phyloP scores from a whole-genome alignment of 495 filamentous ascomycete species.

The Oleoguttula mirabilis region DNA sequence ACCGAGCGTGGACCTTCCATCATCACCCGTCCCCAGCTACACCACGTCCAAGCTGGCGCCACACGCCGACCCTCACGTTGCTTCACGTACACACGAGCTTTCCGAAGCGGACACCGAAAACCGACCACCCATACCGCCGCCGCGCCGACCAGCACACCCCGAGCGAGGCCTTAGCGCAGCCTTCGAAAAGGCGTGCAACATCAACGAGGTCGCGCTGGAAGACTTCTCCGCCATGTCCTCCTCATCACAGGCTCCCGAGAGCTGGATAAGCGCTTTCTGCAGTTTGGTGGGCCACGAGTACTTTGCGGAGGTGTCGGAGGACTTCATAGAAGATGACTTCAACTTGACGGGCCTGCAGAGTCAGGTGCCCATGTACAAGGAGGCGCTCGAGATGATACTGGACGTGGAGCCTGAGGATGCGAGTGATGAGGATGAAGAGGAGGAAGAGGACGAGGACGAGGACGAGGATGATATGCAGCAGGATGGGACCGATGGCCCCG shows the following conservation, averaged over 20 bases:
- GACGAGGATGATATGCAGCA: conserved; percentile 42
- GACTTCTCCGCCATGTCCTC: conserved; percentile 35
- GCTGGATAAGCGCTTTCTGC: conserved; percentile 96
- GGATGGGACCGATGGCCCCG: conserved; percentile 25
- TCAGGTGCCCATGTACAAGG: conserved; percentile 98
- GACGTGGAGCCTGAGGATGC: conserved; percentile 95
- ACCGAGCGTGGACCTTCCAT: too few species aligned
- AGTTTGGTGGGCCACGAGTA: conserved; percentile 92
- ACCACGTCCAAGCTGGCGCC: too few species aligned
- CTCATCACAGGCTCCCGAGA: conserved; percentile 76
- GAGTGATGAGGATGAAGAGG: conserved; percentile 66
- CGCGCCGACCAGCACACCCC: neutral
- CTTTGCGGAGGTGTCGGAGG: conserved; percentile 95
- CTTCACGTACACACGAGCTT: too few species aligned
- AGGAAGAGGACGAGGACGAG: conserved; percentile 60
- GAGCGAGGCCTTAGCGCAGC: conserved; percentile 5
- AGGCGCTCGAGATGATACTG: conserved; percentile 93
- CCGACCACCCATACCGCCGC: too few species aligned
- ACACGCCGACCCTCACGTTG: too few species aligned
- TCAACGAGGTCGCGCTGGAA: conserved; percentile 11
- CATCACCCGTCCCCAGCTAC: too few species aligned
- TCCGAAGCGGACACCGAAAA: too few species aligned
- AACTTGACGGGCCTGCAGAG: conserved; percentile 90
- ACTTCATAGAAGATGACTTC: conserved; percentile 99
- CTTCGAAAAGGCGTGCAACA: conserved; percentile 10